Evolutionary conservation across 495 filamentous ascomycete genomes (phyloP), one percentile per base, ranked within the genome.

Genomic region (Tuber microsphaerosporum): DNA sequence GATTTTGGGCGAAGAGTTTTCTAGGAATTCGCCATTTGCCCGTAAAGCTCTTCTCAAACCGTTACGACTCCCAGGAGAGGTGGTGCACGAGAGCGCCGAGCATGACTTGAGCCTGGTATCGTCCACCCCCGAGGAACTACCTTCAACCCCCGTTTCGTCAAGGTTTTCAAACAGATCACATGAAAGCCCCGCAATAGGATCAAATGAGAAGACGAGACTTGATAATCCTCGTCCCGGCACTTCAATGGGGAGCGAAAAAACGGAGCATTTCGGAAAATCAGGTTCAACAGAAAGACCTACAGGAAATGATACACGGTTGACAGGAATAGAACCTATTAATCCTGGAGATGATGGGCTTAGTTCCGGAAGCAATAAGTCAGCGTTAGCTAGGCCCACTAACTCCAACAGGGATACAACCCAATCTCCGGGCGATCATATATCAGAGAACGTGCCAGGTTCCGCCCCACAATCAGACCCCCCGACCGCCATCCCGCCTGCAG

Each of bases 1-100:
- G 51, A 61, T 61, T 26, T 16, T 61, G n/a, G 51, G 51, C 51
- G 51, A 61, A 26, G 51, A 61, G 51, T 61, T 61, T 61, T 61
- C 51, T 26, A 61, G 10, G 51, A 61, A 61, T 61, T 61, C 51
- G 1, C 51, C 51, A 16, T 61, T 61, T 61, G 51, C 51, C 10
- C 51, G n/a, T 31, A 61, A 19, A 19, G 51, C 51, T 26, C 51
- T 61, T 31, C 51, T 14, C n/a, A 19, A 19, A 10, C 51, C 51
- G 12, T n/a, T 26, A 26, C 51, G 51, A 22, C 51, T 26, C n/a
- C 51, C n/a, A 14, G 51, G 8, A 61, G 51, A 61, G 51, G 51
- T 61, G 51, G 51, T 61, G 22, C 51, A 14, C n/a, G 51, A 61
- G 51, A 61, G 19, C 10, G n/a, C 51, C 22, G n/a, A 61, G 51